Base-by-base conservation (phyloP, 2,329 filamentous ascomycete species). In the Metarhizium sp. region DNA sequence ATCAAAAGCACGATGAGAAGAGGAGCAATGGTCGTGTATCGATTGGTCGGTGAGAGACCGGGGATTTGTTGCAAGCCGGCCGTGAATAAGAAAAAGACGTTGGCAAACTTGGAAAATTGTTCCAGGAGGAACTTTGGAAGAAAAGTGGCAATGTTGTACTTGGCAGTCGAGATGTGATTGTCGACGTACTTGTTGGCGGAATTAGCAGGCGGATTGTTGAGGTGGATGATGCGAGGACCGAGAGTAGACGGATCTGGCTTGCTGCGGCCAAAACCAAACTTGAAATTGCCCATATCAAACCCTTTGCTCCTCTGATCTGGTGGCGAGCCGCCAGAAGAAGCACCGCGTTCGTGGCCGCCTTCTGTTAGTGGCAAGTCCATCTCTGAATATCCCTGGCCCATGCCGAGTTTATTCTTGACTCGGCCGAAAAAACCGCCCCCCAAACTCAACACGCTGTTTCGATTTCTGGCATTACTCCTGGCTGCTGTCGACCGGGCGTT, bases 81-180 rank as follows among this genome's bases (percentile, higher is more conserved):
- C 42, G 94, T 99, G 72, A 99, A 97, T 69, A 99, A 82, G 87
- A 99, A 99, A 78, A 99, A 99, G 67, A 99, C 74, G 73, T 99
- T 99, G 77, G 94, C 94, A 72, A 96, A 96, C 77, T 96, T 99
- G 59, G 92, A 96, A 74, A 99, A 99, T 70, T 99, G 94, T 71
- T 99, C 94, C 70, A 92, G 91, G 55, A 99, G 78, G 73, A 99
- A 99, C 72, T 99, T 99, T 52, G 94, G 94, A 18, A 97, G 69
- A 71, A 99, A 99, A 20, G 91, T 96, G 54, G 89, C 79, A 66
- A 90, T 65, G 70, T 97, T 99, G 81, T 99, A 99, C 73, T 99
- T 99, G 60, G 94, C 88, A 6, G 94, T 99, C 46, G 92, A 97
- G 59, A 99, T 88, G 71, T 97, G 91, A 69, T 99, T 99, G 79